phyloP scores from a whole-genome alignment of 1,284 basidiomycete genomes.

The Cystobasidium pallidum region DNA sequence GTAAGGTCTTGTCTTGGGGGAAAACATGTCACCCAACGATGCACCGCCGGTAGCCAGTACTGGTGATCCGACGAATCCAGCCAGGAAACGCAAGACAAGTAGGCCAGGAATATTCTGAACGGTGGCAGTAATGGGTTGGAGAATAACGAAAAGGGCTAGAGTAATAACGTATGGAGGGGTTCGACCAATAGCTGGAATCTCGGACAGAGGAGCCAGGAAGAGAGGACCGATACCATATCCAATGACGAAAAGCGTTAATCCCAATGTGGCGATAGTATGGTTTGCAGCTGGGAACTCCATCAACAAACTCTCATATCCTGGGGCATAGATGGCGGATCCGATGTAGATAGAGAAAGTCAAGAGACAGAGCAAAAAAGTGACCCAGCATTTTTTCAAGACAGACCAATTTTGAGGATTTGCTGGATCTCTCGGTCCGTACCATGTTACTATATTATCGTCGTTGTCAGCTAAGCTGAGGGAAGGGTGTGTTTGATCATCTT shows the following conservation, averaged over 20 bases:
- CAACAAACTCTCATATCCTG: constrained; percentile 36
- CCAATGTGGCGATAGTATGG: constrained; percentile 42
- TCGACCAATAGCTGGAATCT: constrained; percentile 48
- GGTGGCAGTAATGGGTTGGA: constrained; percentile 55
- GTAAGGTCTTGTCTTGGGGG: constrained; percentile 42
- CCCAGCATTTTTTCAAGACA: constrained; percentile 44
- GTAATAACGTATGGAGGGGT: constrained; percentile 55
- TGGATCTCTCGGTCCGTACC: constrained; percentile 43
- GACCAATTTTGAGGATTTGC: constrained; percentile 44
- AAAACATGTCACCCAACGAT: constrained; percentile 43
- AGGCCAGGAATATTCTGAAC: constrained; percentile 55
- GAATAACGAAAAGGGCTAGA: constrained; percentile 55
- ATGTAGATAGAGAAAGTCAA: constrained; percentile 46
- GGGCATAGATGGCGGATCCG: constrained; percentile 26
- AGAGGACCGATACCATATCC: constrained; percentile 41
- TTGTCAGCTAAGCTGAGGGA: constrained; percentile 13
- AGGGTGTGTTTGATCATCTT: constrained; percentile 24
- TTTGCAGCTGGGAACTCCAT: constrained; percentile 37
- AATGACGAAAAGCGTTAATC: constrained; percentile 46
- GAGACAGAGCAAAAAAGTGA: constrained; percentile 43
- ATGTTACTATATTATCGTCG: constrained; percentile 39
- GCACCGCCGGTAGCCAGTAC: constrained; percentile 55
- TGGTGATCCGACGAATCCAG: constrained; percentile 56
- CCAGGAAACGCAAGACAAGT: constrained; percentile 56
- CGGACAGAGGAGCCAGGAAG: constrained; percentile 43